Percentiles rank a stretch among this genome's conserved stretches.
Conservation (phyloP, 768 basidiomycete genomes). For the Arthromyces matolae region DNA sequence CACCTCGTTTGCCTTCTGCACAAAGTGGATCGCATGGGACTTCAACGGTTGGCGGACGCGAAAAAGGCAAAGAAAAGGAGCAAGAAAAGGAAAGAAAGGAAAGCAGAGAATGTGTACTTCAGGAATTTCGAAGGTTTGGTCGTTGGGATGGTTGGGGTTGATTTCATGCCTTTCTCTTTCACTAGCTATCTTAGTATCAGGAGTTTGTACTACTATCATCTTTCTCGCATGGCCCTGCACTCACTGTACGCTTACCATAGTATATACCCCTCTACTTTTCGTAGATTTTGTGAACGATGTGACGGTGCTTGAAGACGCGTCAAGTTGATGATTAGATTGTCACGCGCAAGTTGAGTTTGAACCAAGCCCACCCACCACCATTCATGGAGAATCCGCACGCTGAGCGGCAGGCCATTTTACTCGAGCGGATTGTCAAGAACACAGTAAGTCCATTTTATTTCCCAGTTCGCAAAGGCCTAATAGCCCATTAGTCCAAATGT, state of each 20-base stretch:
- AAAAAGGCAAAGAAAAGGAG: slow-evolving; percentile 62
- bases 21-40: slow-evolving; percentile 53
- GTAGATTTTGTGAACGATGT: neutral
- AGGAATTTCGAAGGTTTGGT: slow-evolving; percentile 80
- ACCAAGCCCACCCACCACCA: neutral
- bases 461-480: neutral
- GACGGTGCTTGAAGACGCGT: slow-evolving; percentile 17
- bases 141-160: slow-evolving; percentile 90
- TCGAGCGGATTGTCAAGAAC: slow-evolving; percentile 90
- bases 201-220: too few species aligned
- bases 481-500: slow-evolving; percentile 71
- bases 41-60: slow-evolving; percentile 48
- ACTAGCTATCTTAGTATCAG: neutral
- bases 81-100: slow-evolving; percentile 56
- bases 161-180: slow-evolving; percentile 7
- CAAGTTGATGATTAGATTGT: too few species aligned
- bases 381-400: slow-evolving; percentile 94
- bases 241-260: slow-evolving; percentile 7
- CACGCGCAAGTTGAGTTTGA: slow-evolving; percentile 9
- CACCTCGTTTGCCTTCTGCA: slow-evolving; percentile 38
- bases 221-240: slow-evolving; percentile 7
- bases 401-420: slow-evolving; percentile 84
- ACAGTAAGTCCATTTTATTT: slow-evolving; percentile 55
- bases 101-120: slow-evolving; percentile 60
- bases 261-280: neutral